Base-by-base conservation (phyloP, 2,329 filamentous ascomycete genomes). In the Hymenoscyphus fructigenus region DNA sequence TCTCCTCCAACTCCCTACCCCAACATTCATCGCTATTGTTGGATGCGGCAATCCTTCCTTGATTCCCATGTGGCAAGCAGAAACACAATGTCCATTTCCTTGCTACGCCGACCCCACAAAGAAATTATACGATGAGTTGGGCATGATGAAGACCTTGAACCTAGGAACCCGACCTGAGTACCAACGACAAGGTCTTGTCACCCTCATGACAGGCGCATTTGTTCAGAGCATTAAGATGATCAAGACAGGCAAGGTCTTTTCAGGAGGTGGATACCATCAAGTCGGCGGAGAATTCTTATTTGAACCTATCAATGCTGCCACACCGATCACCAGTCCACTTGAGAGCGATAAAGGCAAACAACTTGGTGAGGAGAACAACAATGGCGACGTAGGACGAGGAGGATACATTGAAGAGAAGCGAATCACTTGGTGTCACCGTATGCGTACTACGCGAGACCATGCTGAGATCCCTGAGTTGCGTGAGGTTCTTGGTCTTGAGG, bases 371-470 rank as follows among this genome's bases (percentile, higher is more conserved):
- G 62, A 59, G 1, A 65, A 66, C 34, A 5, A 65, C 32, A 66
- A 62, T 55, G 69, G 66, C 3, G 57, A 67, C 61, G 50, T 68
- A 4, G 63, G 67, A 15, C 38, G 56, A 17, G 62, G 56, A 1
- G 67, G 68, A 4, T 62, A 62, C 26, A 72, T 75, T 2, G 80
- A 85, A 72, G 80, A 85, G 72, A 90, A 90, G 78, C 80, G 79
- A 62, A 84, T 91, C 32, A 88, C 85, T 0, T 96, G 92, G 91
- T 93, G 89, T 71, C 91, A 94, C 78, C 83, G 91, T 32, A 96
- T 96, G 91, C 82, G 82, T 74, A 91, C 86, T 64, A 94, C 91
- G 14, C 80, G 91, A 59, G 91, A 93, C 70, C 92, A 96, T 74
- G 84, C 85, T 1, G 91, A 93, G 79, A 81, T 93, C 1, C 82